phyloP scores from a whole-genome alignment of 257 asterid genomes.

The Fraxinus excelsior region DNA sequence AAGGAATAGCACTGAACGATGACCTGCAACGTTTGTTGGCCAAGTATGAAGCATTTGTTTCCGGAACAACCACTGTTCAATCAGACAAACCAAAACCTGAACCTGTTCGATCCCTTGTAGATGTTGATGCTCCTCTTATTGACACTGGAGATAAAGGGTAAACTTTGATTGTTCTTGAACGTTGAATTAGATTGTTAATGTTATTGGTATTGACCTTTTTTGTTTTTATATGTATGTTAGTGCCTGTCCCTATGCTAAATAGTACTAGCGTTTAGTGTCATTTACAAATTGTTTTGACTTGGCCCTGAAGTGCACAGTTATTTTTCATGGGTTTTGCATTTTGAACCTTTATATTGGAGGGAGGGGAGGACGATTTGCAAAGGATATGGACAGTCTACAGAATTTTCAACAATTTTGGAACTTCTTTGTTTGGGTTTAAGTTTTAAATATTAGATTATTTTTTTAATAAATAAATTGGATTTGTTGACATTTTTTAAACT shows the following conservation, averaged over 20 bases:
- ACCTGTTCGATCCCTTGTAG: constrained; percentile 53
- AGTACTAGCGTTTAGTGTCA: neutral
- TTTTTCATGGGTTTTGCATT: constrained; percentile 17
- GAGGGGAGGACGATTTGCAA: neutral
- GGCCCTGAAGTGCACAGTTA: neutral
- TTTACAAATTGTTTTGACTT: constrained; percentile 6
- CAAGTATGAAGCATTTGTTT: constrained; percentile 80
- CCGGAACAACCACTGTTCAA: constrained; percentile 58
- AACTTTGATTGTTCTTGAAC: constrained; percentile 25
- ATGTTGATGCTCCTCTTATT: constrained; percentile 73
- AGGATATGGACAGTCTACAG: neutral
- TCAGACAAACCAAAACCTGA: constrained; percentile 59
- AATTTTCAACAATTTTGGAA: constrained; percentile 1
- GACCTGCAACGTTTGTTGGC: constrained; percentile 92
- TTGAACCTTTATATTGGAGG: neutral
- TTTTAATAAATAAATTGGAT: neutral
- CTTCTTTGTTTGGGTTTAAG: neutral
- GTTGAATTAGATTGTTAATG: constrained; percentile 11
- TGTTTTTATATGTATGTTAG: constrained; percentile 23
- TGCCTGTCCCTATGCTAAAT: constrained; percentile 1
- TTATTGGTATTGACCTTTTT: constrained; percentile 15
- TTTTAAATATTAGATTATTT: constrained; percentile 6
- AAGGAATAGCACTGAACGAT: constrained; percentile 89
- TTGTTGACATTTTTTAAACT: neutral
- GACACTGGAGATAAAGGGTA: constrained; percentile 90